phyloP scores from a whole-genome alignment of 306 rosid species.

The Acacia crassicarpa region DNA sequence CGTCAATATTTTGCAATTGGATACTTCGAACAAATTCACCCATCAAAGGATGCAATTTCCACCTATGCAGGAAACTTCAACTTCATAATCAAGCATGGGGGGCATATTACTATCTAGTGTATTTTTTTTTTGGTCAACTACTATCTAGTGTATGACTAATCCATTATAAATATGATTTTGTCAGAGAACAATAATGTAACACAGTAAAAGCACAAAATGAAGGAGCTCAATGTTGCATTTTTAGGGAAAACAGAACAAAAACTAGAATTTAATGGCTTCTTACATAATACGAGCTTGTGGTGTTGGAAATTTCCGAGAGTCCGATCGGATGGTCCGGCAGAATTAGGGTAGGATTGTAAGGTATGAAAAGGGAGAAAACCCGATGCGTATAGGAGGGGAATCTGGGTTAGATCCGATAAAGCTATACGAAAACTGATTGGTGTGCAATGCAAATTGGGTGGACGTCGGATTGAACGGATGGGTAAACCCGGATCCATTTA shows the following conservation, averaged over 20 bases:
- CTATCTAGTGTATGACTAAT: background rate
- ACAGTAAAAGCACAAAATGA: background rate
- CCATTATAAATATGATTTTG: background rate
- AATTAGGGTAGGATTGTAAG: conserved; percentile 43
- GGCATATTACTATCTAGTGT: conserved; percentile 5
- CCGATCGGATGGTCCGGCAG: conserved; percentile 54
- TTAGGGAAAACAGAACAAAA: background rate
- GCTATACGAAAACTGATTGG: conserved; percentile 18
- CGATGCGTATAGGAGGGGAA: conserved; percentile 31
- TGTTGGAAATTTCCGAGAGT: conserved; percentile 10
- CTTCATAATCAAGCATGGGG: conserved; percentile 3
- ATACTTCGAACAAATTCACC: background rate
- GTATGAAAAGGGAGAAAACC: conserved; percentile 37
- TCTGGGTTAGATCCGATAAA: conserved; percentile 56
- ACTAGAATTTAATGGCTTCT: background rate
- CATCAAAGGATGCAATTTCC: background rate
- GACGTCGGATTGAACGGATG: background rate
- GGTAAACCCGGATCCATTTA: background rate
- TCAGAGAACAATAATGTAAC: background rate
- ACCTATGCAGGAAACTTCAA: background rate
- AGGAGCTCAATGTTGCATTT: background rate
- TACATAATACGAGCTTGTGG: conserved; percentile 13
- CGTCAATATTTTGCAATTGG: background rate
- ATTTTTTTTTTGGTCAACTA: too few species aligned
- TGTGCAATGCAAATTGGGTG: background rate